A percentile compares a stretch with the other conserved stretches of the same genome.
Evolutionary conservation across 2,329 filamentous ascomycete species (phyloP).

Genomic region (Pseudocercospora fijiensis): DNA sequence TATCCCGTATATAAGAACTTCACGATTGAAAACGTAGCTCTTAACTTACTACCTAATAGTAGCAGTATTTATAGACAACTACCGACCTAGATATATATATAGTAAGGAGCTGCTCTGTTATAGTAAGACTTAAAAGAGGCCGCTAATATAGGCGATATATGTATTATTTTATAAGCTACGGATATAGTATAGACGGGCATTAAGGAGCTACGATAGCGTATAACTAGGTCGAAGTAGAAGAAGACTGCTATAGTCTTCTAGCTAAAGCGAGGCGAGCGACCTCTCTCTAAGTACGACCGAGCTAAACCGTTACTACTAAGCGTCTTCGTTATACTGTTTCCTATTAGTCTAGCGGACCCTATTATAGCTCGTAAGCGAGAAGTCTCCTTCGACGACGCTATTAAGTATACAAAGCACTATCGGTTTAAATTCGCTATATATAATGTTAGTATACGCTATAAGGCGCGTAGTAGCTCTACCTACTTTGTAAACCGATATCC

Average conservation of each 20-base stretch:
- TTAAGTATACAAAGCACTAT: not conserved
- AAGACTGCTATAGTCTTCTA: not conserved
- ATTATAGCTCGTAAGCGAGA: not conserved
- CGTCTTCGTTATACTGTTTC: not conserved
- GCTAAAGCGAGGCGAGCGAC: not conserved
- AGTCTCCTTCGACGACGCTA: not conserved
- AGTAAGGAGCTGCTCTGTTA: too few relatives aligned
- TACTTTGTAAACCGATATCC: constrained; percentile 34
- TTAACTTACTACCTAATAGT: not conserved
- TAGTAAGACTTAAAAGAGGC: not conserved
- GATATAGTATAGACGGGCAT: not conserved
- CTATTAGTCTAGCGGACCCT: not conserved
- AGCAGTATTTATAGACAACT: not conserved
- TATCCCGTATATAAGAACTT: not conserved
- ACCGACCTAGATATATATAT: too few relatives aligned
- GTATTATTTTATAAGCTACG: not conserved
- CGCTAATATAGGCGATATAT: not conserved
- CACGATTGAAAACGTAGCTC: not conserved
- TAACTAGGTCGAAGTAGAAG: not conserved
- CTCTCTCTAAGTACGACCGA: not conserved
- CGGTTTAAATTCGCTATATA: not conserved
- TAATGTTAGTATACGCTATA: not conserved
- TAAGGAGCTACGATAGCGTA: not conserved
- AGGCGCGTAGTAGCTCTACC: not conserved
- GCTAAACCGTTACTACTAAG: not conserved